These are phyloP conservation scores for Moesziomyces globuligerus DNA, from an alignment of 1,284 basidiomycete genomes.

Conservation along the genomic window DNA sequence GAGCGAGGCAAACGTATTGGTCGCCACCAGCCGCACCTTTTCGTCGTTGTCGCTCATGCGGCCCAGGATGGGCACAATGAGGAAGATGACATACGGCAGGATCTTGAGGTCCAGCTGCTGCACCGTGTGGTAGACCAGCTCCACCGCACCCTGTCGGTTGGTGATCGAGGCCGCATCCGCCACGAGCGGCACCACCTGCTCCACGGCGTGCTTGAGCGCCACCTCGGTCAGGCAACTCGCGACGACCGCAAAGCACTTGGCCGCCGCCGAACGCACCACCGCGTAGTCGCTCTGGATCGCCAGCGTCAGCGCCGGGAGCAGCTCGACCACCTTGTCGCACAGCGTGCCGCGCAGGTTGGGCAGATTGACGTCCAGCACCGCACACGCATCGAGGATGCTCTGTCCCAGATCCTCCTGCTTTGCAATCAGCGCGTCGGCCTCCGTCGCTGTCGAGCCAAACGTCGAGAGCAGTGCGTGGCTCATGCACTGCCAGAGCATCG, in stretches of 20 bases:
- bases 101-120: conserved; percentile 92
- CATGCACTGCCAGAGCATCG: conserved; percentile 94
- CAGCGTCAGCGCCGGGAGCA: conserved; percentile 80
- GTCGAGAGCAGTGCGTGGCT: conserved; percentile 78
- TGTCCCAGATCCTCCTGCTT: conserved; percentile 73
- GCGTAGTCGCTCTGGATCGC: conserved; percentile 85
- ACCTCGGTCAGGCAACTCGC: conserved; percentile 85
- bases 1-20: conserved; percentile 95
- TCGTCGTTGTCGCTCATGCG: conserved; percentile 97
- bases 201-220: conserved; percentile 88
- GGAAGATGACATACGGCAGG: conserved; percentile 94
- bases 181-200: conserved; percentile 84
- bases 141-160: conserved; percentile 88
- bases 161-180: conserved; percentile 80
- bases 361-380: conserved; percentile 84
- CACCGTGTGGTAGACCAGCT: conserved; percentile 86
- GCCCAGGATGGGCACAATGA: conserved; percentile 94
- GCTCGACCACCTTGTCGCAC: conserved; percentile 75
- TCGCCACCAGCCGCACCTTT: conserved; percentile 88
- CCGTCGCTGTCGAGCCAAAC: conserved; percentile 73
- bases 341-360: conserved; percentile 80
- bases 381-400: conserved; percentile 90
- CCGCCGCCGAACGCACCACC: conserved; percentile 87
- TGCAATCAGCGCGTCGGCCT: conserved; percentile 27
- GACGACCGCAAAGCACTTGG: conserved; percentile 85